These are phyloP conservation scores for Daldinia decipiens DNA, from an alignment of 495 filamentous ascomycete genomes.

Conservation along the genomic window DNA sequence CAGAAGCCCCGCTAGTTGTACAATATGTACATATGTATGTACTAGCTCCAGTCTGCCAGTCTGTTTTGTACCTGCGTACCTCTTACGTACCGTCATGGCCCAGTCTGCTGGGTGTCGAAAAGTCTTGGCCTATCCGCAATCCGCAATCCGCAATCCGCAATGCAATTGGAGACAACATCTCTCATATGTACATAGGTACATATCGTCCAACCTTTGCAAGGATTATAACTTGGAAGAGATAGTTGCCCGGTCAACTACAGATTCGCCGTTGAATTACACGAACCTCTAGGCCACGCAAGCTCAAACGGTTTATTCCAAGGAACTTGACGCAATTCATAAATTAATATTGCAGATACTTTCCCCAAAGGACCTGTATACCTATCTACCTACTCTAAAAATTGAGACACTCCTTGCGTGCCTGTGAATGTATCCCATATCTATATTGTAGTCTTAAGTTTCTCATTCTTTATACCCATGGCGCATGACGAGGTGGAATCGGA, in stretches of 20 bases:
- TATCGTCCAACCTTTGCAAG: slow-evolving; percentile 5
- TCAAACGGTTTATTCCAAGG: slow-evolving; percentile 16
- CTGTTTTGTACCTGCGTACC: neutral
- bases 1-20: slow-evolving; percentile 6
- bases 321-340: slow-evolving; percentile 35
- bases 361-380: slow-evolving; percentile 34
- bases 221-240: slow-evolving; percentile 36
- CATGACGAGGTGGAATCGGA: slow-evolving; percentile 48
- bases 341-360: slow-evolving; percentile 41
- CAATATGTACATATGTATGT: too few relatives aligned
- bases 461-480: slow-evolving; percentile 38
- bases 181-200: too few relatives aligned
- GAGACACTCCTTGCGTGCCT: neutral
- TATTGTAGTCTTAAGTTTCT: neutral
- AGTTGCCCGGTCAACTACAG: slow-evolving; percentile 56
- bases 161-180: neutral
- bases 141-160: too few relatives aligned
- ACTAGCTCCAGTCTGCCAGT: too few relatives aligned
- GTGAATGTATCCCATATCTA: slow-evolving; percentile 16
- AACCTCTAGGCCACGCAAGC: slow-evolving; percentile 24
- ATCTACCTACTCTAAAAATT: neutral
- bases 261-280: slow-evolving; percentile 43
- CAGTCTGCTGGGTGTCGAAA: neutral
- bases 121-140: slow-evolving; percentile 1
- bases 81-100: neutral